These are phyloP conservation scores for Nepenthes alata DNA, from an alignment of 179 eudicot genomes.

Conservation along the genomic window DNA sequence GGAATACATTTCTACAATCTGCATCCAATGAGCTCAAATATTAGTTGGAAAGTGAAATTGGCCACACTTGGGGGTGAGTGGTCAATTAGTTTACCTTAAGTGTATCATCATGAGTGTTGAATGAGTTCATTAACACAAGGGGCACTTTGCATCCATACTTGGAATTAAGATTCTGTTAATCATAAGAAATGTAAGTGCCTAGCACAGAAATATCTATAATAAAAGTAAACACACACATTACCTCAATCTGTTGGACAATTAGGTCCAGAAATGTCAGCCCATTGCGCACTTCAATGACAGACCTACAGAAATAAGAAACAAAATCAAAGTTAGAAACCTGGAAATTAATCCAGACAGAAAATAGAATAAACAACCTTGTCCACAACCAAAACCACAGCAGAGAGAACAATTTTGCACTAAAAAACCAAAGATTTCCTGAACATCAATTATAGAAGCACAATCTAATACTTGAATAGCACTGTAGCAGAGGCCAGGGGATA, in stretches of 20 bases:
- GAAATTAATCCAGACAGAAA: no score
- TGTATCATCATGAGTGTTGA: constrained; percentile 97
- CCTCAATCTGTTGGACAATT: constrained; percentile 92
- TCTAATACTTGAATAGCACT: no score
- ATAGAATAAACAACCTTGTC: no score
- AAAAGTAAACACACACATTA: constrained; percentile 9
- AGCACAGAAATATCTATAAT: background rate
- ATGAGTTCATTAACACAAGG: constrained; percentile 90
- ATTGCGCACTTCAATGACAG: constrained; percentile 96
- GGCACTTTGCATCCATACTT: constrained; percentile 92
- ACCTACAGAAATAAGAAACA: constrained; percentile 22
- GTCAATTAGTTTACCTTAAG: constrained; percentile 40
- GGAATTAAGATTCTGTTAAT: constrained; percentile 51
- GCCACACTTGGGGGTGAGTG: background rate
- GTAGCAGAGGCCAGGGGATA: no score
- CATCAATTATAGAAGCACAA: no score
- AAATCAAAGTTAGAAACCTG: background rate
- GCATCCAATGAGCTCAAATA: constrained; percentile 12
- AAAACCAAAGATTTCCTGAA: no score
- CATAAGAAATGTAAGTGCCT: constrained; percentile 5
- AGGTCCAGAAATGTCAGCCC: constrained; percentile 88
- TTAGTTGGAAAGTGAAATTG: background rate
- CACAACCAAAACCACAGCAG: no score
- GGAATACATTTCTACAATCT: constrained; percentile 84
- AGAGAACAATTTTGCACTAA: no score